These are phyloP conservation scores for Albifimbria verrucaria DNA, from an alignment of 2,329 filamentous ascomycete genomes.

Conservation along the genomic window DNA sequence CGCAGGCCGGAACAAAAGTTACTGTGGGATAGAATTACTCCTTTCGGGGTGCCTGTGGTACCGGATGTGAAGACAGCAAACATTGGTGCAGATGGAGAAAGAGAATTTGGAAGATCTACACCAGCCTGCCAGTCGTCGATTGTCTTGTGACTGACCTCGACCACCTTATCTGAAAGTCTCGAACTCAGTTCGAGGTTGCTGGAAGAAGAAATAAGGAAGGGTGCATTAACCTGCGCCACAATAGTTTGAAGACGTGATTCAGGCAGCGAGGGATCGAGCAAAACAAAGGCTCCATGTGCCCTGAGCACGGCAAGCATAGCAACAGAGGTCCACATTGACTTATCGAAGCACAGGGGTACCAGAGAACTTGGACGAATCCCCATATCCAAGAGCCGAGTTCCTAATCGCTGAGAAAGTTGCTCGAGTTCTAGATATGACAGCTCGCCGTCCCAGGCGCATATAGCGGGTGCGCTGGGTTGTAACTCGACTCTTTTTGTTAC, in stretches of 20 bases:
- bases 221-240: neutral
- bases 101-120: no score
- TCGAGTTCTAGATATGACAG: slow-evolving; percentile 40
- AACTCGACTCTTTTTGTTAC: slow-evolving; percentile 9
- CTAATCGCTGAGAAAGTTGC: slow-evolving; percentile 21
- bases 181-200: neutral
- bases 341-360: slow-evolving; percentile 26
- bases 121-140: no score
- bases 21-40: slow-evolving; percentile 9
- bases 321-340: slow-evolving; percentile 14
- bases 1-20: slow-evolving; percentile 8
- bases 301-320: slow-evolving; percentile 21
- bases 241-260: neutral
- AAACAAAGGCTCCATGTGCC: slow-evolving; percentile 20
- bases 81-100: neutral
- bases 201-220: neutral
- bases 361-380: slow-evolving; percentile 4
- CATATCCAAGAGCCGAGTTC: neutral
- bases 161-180: no score
- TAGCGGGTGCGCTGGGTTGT: slow-evolving; percentile 13
- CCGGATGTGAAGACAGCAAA: slow-evolving; percentile 15
- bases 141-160: no score
- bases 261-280: slow-evolving; percentile 5
- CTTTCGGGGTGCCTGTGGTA: slow-evolving; percentile 11
- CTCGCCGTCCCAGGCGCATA: slow-evolving; percentile 22